Evolutionary conservation across 805 yeast genomes (phyloP), one percentile per base, ranked within the genome.

Genomic region (Priceomyces carsonii): DNA sequence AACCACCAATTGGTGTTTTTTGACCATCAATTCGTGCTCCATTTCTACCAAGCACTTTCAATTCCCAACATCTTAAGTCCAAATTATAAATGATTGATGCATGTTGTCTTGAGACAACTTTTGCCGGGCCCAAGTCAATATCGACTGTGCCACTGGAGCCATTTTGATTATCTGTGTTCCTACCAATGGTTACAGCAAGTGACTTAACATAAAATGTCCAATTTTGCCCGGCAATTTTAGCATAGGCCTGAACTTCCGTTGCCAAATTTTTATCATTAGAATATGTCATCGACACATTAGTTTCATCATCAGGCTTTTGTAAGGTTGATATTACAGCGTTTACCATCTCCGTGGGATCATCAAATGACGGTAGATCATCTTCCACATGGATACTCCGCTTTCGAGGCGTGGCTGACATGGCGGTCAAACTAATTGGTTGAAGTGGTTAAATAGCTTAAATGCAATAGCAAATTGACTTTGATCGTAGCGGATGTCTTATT

Each of bases 171-270:
- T 69, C 72, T 2, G 96, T 85, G 51, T 83, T 83, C 51, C 99
- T 74, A n/a, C 99, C 99, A 39, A 93, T 85, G 1, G 82, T 66
- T 4, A 91, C 76, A 18, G 74, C 75, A 33, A 91, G 67, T 12
- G 80, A 70, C 55, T 90, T 87, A 27, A 93, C 96, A 53, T 89
- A 93, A 57, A 75, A 93, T 1, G 99, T 91, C 99, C 99, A 93
- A 52, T 79, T 80, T 22, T 74, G 66, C 28, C 99, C 99, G 0
- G 97, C 90, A 31, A 93, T 82, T 59, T 93, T 93, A 22, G 97
- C 99, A 59, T 91, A 93, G 0, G 99, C 99, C 63, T 90, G 95
- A n/a, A 93, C 90, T 57, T 90, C 96, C 33, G 77, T 72, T 43
- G 77, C 79, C 40, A 63, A 52, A 45, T 78, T 84, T 42, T 79